phyloP scores from a whole-genome alignment of 257 asterid genomes.

The Solanum chilense region DNA sequence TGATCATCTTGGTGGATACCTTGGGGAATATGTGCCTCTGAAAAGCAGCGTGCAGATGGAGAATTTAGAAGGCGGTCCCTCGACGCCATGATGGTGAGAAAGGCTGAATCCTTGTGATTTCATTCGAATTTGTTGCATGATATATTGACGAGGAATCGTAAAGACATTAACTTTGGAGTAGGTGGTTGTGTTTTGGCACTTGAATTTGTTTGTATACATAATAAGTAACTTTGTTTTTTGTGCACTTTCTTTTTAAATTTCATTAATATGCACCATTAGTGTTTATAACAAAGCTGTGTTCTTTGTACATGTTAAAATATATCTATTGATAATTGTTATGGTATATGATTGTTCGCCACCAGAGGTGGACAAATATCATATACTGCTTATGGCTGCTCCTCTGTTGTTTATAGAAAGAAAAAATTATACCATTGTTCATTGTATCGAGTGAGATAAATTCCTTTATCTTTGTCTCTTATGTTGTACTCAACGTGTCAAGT shows the following conservation, averaged over 20 bases:
- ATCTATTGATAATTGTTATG: not conserved
- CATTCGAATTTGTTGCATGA: not conserved
- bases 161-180: not conserved
- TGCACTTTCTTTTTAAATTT: not conserved
- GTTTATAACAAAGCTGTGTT: not conserved
- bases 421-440: not conserved
- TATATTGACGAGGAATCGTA: not conserved
- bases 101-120: conserved; percentile 4
- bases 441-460: not conserved
- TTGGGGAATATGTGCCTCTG: conserved; percentile 93
- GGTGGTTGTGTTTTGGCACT: not conserved
- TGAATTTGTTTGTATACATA: not conserved
- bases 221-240: not conserved
- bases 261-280: not conserved
- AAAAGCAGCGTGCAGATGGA: conserved; percentile 97
- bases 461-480: not conserved
- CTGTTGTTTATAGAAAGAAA: not conserved
- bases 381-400: not conserved
- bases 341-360: not conserved
- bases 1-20: conserved; percentile 97
- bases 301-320: not conserved
- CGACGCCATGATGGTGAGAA: not conserved
- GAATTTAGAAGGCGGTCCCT: conserved; percentile 49
- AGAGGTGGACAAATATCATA: not conserved
- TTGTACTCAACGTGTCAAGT: not conserved